These are phyloP conservation scores for Wallacemonas sp. DNA, from an alignment of 208 protist species.

Conservation along the genomic window DNA sequence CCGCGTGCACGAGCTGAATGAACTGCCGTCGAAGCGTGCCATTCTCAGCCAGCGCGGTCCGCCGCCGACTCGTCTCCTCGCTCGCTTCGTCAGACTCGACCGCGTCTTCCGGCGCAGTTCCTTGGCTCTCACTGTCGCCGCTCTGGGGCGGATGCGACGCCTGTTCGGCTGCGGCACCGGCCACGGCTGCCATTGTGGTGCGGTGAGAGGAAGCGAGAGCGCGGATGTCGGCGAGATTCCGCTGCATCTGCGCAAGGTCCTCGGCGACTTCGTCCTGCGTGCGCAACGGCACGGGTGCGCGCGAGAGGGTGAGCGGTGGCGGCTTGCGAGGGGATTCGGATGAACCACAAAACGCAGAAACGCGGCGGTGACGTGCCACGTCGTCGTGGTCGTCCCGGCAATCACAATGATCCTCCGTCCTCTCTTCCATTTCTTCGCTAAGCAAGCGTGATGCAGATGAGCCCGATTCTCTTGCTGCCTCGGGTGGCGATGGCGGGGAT, in stretches of 20 bases:
- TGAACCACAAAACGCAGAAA: not conserved
- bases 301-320: not conserved
- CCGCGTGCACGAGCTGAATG: constrained; percentile 14
- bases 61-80: constrained; percentile 1
- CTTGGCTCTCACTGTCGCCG: too few relatives aligned
- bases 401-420: too few relatives aligned
- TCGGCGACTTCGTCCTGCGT: not conserved
- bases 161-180: too few relatives aligned
- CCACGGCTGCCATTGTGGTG: too few relatives aligned
- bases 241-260: not conserved
- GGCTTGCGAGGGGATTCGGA: too few relatives aligned
- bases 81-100: constrained; percentile 1
- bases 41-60: constrained; percentile 18
- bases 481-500: not conserved
- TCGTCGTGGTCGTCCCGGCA: not conserved
- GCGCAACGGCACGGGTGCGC: not conserved
- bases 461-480: not conserved
- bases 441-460: too few relatives aligned
- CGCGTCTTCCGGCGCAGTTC: not conserved
- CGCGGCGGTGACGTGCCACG: not conserved
- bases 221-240: not conserved
- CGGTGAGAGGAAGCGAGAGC: not conserved
- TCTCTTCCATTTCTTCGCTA: too few relatives aligned
- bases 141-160: too few relatives aligned
- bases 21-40: constrained; percentile 7